Evolutionary conservation across 2,329 filamentous ascomycete species (phyloP).

Genomic region (Raffaelea deltoideospora): DNA sequence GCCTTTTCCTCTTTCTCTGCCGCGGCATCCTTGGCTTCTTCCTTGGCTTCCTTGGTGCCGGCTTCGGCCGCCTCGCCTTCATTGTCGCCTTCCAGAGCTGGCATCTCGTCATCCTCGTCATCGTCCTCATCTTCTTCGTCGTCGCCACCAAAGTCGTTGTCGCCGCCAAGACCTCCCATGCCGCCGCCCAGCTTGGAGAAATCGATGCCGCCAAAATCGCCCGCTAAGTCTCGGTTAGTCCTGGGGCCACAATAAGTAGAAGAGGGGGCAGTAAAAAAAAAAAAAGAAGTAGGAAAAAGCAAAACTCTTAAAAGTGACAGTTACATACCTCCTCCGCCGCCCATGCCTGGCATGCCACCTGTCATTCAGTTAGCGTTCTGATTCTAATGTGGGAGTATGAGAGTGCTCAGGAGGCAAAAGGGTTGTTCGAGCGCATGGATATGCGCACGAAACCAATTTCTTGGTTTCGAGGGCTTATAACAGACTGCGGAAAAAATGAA

Average conservation of each 20-base stretch:
- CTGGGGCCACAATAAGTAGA: too few relatives aligned
- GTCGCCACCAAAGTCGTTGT: constrained; percentile 23
- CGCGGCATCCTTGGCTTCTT: neutral
- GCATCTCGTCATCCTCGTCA: constrained; percentile 71
- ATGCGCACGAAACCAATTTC: too few relatives aligned
- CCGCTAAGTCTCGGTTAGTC: neutral
- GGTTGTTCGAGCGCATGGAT: neutral
- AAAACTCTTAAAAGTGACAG: neutral
- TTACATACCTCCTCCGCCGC: neutral
- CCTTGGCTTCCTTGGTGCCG: neutral
- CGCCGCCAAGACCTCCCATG: constrained; percentile 27
- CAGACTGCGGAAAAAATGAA: neutral
- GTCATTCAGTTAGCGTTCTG: constrained; percentile 6
- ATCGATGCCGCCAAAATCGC: constrained; percentile 76
- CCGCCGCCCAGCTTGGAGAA: constrained; percentile 77
- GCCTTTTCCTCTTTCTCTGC: constrained; percentile 2
- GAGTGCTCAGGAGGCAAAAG: neutral
- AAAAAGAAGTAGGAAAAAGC: neutral
- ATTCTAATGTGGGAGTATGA: too few relatives aligned
- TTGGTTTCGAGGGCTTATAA: neutral
- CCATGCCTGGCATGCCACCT: constrained; percentile 39
- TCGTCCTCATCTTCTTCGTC: constrained; percentile 35
- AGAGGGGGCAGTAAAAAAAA: too few relatives aligned
- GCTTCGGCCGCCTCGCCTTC: constrained; percentile 16
- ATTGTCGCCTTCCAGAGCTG: constrained; percentile 50